Percentiles rank a stretch among this genome's conserved stretches.
phyloP scores from a whole-genome alignment of 2,329 filamentous ascomycete genomes.

The Sclerotinia nivalis region DNA sequence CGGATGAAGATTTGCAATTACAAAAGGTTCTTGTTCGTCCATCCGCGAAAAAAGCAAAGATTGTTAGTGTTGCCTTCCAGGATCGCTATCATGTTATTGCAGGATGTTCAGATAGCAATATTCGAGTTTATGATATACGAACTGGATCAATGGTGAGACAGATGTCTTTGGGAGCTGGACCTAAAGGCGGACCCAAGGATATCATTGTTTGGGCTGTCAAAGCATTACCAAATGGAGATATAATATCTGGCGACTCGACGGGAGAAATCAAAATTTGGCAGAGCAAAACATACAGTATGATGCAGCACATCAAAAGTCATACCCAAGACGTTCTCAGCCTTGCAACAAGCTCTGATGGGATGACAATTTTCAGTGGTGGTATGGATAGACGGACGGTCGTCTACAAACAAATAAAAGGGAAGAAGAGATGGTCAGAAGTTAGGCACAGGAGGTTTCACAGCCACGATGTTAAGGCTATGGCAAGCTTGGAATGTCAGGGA shows the following conservation, averaged over 20 bases:
- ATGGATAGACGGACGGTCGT: conserved; percentile 87
- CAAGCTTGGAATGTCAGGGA: conserved; percentile 78
- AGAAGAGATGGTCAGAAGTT: conserved; percentile 78
- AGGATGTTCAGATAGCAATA: conserved; percentile 95
- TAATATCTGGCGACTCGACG: conserved; percentile 92
- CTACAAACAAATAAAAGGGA: conserved; percentile 68
- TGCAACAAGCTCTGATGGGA: conserved; percentile 77
- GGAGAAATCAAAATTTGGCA: conserved; percentile 94
- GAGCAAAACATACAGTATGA: conserved; percentile 84
- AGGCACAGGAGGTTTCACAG: conserved; percentile 84
- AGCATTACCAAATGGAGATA: conserved; percentile 81
- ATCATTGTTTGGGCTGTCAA: conserved; percentile 93
- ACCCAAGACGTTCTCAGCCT: conserved; percentile 88
- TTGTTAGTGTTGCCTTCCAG: conserved; percentile 90
- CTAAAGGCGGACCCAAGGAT: conserved; percentile 75
- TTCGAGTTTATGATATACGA: conserved; percentile 84
- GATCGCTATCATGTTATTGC: conserved; percentile 79
- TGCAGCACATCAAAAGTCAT: conserved; percentile 83
- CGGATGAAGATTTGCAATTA: conserved; percentile 80
- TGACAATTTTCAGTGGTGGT: conserved; percentile 81
- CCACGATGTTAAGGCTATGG: conserved; percentile 94
- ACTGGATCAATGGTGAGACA: conserved; percentile 74
- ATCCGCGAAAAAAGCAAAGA: conserved; percentile 80
- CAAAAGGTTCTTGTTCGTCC: conserved; percentile 73
- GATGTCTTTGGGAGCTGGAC: conserved; percentile 82